Percentiles rank a stretch among this genome's conserved stretches.
Evolutionary conservation across 176 grass and related monocot species (phyloP).

Genomic region (Phoenix roebelenii): DNA sequence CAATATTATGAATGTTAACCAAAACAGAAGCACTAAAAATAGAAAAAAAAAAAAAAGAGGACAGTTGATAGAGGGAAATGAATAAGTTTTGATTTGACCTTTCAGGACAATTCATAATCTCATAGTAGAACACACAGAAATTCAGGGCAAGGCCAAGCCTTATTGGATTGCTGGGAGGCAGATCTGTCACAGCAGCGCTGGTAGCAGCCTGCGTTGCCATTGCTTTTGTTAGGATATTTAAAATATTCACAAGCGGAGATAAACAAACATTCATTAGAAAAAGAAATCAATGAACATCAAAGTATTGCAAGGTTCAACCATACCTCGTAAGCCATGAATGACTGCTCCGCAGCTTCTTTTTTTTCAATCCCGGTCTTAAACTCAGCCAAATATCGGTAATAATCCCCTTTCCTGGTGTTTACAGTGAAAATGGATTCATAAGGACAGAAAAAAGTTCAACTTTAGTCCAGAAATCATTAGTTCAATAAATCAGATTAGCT

Average conservation of each 20-base stretch:
- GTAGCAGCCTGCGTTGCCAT: conserved; percentile 11
- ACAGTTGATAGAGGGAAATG: too few relatives aligned
- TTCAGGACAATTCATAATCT: conserved; percentile 54
- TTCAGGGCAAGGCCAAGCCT: conserved; percentile 70
- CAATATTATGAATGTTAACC: neutral
- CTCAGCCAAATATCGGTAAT: conserved; percentile 82
- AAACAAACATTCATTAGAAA: neutral
- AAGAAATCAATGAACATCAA: neutral
- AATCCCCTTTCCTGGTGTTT: conserved; percentile 76
- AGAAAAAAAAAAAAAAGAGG: too few relatives aligned
- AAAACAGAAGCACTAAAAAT: neutral
- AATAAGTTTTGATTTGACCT: conserved; percentile 23
- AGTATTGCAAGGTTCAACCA: neutral
- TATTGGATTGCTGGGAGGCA: conserved; percentile 40
- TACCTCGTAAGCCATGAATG: conserved; percentile 81
- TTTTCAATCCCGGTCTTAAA: conserved; percentile 67
- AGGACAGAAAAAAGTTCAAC: neutral
- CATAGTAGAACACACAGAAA: conserved; percentile 83
- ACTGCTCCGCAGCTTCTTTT: conserved; percentile 63
- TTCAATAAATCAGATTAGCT: too few relatives aligned
- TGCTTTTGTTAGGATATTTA: neutral
- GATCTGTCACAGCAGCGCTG: conserved; percentile 6
- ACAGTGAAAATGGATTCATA: too few relatives aligned
- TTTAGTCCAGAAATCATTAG: neutral
- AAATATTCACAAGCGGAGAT: neutral